Evolutionary conservation across 768 basidiomycete species (phyloP), one percentile per base, ranked within the genome.

Genomic region (Russula griseocarnosa): DNA sequence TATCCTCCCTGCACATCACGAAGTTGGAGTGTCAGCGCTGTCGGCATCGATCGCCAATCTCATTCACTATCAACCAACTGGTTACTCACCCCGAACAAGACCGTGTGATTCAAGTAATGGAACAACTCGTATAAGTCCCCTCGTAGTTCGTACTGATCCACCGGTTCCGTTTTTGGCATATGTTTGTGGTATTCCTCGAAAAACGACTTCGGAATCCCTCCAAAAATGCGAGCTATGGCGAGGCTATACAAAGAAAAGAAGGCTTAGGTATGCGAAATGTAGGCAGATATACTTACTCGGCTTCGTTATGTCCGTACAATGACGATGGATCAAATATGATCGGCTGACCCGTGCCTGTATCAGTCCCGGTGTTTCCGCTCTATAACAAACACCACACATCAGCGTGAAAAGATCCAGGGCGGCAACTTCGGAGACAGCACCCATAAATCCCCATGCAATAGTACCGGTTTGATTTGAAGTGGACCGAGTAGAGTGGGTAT

Each of bases 371-470:
- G 70, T 92, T 92, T 11, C 90, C 89, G 64, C 85, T 88, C 90
- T 90, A 22, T 26, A 28, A 11, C 20, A 24, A 28, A 9, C 44
- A 46, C 20, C 44, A 20, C 22, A 36, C 38, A 38, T 68, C 56
- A 49, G 53, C 40, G 11, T 18, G 36, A 18, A 16, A 18, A 16
- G 51, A 8, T 34, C 28, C 54, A 26, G 10, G 38, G 47, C 5
- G 13, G 36, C 40, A 30, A 7, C 38, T 62, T 62, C 50, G 51
- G 44, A 20, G 51, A 54, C 30, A 71, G 20, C 73, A 87, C 89
- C 90, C 90, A 92, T 40, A 92, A 77, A 71, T 92, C 90, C 1
- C 90, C 90, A 67, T 92, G 90, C 13, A 91, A 71, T 24, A 91
- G 79, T 2, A 86, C 88, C 1, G 90, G 90, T 52, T 83, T 73